Evolutionary conservation across 352 stramenopile species (phyloP).

Genomic region (Albugo candida): DNA sequence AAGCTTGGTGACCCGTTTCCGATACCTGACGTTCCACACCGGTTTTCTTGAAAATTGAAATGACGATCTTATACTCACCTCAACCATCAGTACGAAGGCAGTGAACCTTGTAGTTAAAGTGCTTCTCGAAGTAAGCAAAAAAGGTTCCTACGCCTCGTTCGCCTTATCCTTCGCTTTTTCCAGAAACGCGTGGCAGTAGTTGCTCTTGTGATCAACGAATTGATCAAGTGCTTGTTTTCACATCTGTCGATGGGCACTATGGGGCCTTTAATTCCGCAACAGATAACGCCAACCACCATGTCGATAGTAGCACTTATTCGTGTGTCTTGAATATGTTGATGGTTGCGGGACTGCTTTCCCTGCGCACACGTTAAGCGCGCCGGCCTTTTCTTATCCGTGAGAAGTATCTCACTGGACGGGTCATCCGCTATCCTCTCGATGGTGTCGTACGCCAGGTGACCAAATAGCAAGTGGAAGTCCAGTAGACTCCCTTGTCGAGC

Average conservation of each 20-base stretch:
- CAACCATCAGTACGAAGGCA: background rate
- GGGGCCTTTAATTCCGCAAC: no score
- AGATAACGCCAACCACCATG: no score
- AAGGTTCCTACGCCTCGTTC: background rate
- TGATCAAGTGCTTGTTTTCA: background rate
- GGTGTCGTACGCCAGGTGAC: background rate
- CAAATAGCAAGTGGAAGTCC: background rate
- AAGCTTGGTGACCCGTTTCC: background rate
- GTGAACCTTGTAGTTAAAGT: slow-evolving; percentile 1
- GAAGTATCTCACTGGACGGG: background rate
- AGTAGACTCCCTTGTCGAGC: background rate
- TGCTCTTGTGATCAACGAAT: slow-evolving; percentile 1
- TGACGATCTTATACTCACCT: background rate
- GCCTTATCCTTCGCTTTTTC: background rate
- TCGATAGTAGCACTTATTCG: no score
- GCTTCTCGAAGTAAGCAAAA: background rate
- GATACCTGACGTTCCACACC: background rate
- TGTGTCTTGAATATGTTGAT: background rate
- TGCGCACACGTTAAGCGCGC: background rate
- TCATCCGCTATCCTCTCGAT: background rate
- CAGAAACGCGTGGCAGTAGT: background rate
- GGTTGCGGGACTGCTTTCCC: background rate
- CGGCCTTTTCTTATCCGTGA: no score
- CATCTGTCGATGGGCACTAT: no score
- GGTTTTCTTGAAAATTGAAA: background rate